Conservation (phyloP, 345 rosid genomes). For the Excoecaria cochinchinensis region DNA sequence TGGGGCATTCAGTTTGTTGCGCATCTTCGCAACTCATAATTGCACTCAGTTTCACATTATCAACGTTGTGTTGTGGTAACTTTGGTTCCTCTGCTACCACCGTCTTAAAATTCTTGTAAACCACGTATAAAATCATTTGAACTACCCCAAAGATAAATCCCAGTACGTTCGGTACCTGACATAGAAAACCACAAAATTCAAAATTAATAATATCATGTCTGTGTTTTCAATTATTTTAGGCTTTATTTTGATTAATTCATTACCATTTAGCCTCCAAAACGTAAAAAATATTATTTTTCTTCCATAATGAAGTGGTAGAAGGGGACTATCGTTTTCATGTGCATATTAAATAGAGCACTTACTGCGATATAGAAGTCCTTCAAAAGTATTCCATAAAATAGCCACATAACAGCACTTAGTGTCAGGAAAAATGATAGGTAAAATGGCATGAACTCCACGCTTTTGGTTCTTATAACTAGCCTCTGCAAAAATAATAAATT, state of each 20-base stretch:
- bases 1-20: slow-evolving; percentile 5
- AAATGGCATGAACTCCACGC: slow-evolving; percentile 50
- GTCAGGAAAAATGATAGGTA: slow-evolving; percentile 33
- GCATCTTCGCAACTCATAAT: not conserved
- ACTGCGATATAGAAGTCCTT: slow-evolving; percentile 42
- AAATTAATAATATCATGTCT: not conserved
- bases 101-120: slow-evolving; percentile 28
- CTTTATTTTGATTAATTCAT: too few species aligned
- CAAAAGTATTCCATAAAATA: slow-evolving; percentile 31
- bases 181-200: not conserved
- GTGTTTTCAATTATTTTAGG: too few species aligned
- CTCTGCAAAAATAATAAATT: slow-evolving; percentile 23
- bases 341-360: slow-evolving; percentile 5
- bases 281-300: too few species aligned
- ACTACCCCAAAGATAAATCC: slow-evolving; percentile 38
- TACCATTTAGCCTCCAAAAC: too few species aligned
- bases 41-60: slow-evolving; percentile 4
- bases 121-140: slow-evolving; percentile 40
- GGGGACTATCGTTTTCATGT: not conserved
- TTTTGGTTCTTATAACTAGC: slow-evolving; percentile 33
- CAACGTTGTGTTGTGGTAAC: not conserved
- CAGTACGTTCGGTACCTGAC: slow-evolving; percentile 39
- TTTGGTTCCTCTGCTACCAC: not conserved
- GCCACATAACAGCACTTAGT: slow-evolving; percentile 34
- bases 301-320: too few species aligned